Evolutionary conservation across 2,329 filamentous ascomycete species (phyloP).

Genomic region (Colletotrichum sp.): DNA sequence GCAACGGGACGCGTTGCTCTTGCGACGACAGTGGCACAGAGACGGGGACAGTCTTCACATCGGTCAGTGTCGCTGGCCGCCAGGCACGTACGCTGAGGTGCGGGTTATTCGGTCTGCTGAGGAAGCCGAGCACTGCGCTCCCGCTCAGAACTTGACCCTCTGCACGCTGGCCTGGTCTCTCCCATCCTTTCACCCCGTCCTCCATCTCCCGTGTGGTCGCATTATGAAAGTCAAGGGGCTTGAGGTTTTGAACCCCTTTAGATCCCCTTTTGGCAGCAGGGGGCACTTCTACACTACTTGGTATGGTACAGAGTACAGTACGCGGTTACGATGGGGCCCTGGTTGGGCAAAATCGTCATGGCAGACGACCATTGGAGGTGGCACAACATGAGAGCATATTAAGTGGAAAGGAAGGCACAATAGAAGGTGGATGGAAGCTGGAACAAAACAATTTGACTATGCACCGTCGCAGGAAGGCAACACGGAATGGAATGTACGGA

Average conservation of each 20-base stretch:
- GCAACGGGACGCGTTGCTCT: constrained; percentile 14
- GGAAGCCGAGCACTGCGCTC: neutral
- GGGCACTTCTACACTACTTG: no score
- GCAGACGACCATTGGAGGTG: neutral
- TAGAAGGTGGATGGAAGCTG: neutral
- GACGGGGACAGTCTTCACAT: neutral
- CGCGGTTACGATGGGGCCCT: neutral
- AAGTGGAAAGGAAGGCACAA: neutral
- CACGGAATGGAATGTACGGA: neutral
- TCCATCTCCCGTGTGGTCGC: neutral
- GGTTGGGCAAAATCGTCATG: neutral
- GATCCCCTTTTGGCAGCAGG: neutral
- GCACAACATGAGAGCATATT: neutral
- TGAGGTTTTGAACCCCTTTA: neutral
- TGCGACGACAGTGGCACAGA: constrained; percentile 3
- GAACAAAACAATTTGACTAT: neutral
- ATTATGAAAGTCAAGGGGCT: neutral
- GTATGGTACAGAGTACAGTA: neutral
- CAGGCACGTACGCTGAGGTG: no score
- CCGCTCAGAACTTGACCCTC: no score
- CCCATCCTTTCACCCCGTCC: neutral
- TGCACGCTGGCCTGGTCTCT: neutral
- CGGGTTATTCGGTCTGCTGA: neutral
- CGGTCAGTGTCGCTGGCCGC: neutral
- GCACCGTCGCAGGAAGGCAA: neutral